Evolutionary conservation across 805 yeast species (phyloP).

Genomic region (Wickerhamiella sorbophila): DNA sequence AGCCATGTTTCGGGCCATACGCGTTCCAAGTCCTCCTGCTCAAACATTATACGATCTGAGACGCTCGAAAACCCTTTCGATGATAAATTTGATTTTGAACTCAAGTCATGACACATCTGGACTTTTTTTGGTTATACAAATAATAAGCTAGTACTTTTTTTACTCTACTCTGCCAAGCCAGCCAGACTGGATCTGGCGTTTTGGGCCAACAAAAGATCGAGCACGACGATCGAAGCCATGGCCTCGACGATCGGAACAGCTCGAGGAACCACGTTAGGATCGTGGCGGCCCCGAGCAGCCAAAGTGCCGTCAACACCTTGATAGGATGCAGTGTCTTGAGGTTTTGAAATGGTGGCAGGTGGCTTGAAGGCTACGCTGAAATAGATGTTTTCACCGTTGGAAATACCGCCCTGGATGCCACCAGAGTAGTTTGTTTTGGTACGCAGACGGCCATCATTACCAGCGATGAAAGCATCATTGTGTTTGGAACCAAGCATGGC

Average conservation of each 20-base stretch:
- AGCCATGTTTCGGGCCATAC: not conserved
- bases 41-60: not conserved
- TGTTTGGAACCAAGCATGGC: conserved; percentile 84
- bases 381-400: conserved; percentile 91
- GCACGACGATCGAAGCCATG: conserved; percentile 89
- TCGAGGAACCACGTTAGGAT: conserved; percentile 95
- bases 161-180: conserved; percentile 1
- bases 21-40: not conserved
- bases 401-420: conserved; percentile 96
- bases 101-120: not conserved
- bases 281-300: conserved; percentile 96
- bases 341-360: conserved; percentile 93
- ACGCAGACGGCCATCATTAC: conserved; percentile 51
- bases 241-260: conserved; percentile 98
- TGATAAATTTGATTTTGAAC: conserved; percentile 4
- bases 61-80: not conserved
- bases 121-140: not conserved
- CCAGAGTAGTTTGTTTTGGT: conserved; percentile 89
- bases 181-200: conserved; percentile 57
- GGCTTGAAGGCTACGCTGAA: conserved; percentile 95
- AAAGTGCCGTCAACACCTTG: conserved; percentile 77
- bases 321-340: conserved; percentile 76
- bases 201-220: conserved; percentile 75
- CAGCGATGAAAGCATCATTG: conserved; percentile 70
- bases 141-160: not conserved